Percentiles rank a stretch among this genome's conserved stretches.
These are phyloP conservation scores for Vaccinium vitisidaea DNA, from an alignment of 148 eudicot species.

Conservation along the genomic window DNA sequence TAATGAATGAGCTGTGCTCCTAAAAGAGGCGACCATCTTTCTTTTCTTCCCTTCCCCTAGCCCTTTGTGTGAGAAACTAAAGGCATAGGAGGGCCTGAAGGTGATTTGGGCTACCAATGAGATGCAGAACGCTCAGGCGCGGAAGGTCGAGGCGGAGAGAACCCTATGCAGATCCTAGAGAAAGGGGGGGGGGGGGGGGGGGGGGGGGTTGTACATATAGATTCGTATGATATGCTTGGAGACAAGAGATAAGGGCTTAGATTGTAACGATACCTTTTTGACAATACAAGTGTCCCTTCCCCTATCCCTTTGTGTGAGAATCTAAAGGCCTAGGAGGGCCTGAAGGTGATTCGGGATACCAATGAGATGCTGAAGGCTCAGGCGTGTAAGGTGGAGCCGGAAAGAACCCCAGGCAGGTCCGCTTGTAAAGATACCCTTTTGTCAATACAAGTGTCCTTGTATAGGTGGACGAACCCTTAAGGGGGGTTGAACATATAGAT, in stretches of 20 bases:
- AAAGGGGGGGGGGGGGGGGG: too few species aligned
- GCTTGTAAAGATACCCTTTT: not conserved
- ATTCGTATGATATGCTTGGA: too few species aligned
- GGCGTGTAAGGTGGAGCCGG: not conserved
- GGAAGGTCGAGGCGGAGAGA: too few species aligned
- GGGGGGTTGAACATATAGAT: too few species aligned
- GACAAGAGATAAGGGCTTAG: too few species aligned
- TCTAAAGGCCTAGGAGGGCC: not conserved
- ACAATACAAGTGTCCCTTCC: not conserved
- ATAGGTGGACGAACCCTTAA: not conserved
- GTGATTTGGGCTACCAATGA: too few species aligned
- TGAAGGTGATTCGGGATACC: not conserved
- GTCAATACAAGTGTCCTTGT: not conserved
- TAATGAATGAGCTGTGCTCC: not conserved
- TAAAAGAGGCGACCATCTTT: not conserved
- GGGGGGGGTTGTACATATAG: too few species aligned
- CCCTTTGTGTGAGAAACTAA: not conserved
- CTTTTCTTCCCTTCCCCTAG: not conserved
- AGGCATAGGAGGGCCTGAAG: not conserved
- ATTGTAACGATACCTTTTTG: too few species aligned
- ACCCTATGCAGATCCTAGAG: too few species aligned
- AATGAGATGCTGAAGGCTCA: not conserved
- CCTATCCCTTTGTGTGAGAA: not conserved
- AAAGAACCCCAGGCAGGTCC: not conserved
- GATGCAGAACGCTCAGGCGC: too few species aligned